Base-by-base conservation (phyloP, 2,329 filamentous ascomycete genomes). In the Microdochium nivale region DNA sequence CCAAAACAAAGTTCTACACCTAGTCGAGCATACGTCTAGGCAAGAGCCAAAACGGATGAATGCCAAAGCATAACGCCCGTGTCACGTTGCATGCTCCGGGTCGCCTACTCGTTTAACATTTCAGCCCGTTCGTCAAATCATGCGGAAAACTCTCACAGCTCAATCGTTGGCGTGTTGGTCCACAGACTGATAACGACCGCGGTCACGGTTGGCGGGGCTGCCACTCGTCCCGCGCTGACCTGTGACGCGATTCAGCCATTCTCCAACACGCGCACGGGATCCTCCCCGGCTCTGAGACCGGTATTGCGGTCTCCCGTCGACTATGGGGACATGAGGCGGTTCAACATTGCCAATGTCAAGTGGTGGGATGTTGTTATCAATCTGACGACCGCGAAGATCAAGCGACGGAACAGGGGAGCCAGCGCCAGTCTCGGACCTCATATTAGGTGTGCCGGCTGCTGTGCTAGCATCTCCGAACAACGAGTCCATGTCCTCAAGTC, bases 401-500 rank as follows among this genome's bases (percentile, higher is more conserved):
- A 90, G 81, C 11, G 87, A 91, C 32, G 86, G 86, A 9, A 88
- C 80, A 1, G 88, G 88, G n/a, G 91, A 96, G 44, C 83, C 83
- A 37, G 79, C 78, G n/a, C 88, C 89, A 9, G 85, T 84, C 70
- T 96, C 90, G 13, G 70, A 70, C 51, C 84, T 85, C 1, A 89
- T 77, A 46, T 84, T 82, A 1, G 92, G 91, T 0, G 92, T 96
- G 40, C 76, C 78, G 49, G 88, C 85, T 11, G 86, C 81, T 2
- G 89, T 91, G 25, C 88, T 94, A 33, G 91, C 88, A 67, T 99
- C 94, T 57, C 94, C 94, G 63, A 99, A 99, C 16, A 99, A 73
- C 2, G 83, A 80, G 66, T 95, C 89, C 94, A 99, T 99, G 60
- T 99, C 94, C 70, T 99, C 94, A 49, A 99, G 78, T 52, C 91